Evolutionary conservation across 2,329 filamentous ascomycete species (phyloP), one percentile per base, ranked within the genome.

Genomic region (Diaporthe sp.): DNA sequence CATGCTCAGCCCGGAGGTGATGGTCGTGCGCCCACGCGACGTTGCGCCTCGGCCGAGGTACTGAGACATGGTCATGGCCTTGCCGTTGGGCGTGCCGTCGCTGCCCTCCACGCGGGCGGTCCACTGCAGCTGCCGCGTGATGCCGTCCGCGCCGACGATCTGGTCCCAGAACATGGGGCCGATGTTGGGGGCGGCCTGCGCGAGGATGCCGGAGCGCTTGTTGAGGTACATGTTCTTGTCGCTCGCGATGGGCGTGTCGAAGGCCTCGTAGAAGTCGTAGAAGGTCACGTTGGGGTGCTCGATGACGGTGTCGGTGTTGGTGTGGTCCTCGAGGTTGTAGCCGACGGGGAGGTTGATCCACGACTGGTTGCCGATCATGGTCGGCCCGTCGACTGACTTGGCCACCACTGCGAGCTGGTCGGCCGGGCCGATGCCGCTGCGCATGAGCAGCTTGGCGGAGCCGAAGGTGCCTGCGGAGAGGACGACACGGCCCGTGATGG

Each of bases 381-480:
- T 87, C 19, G 85, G 78, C 0, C 87, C 88, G 76, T 91, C 89
- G 1, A 81, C 81, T 1, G 88, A 89, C 69, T 80, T 82, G 64
- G 87, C 82, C 40, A 91, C 89, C 17, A 90, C 80, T 28, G 85
- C 80, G 33, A 92, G 85, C 79, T 94, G 85, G 85, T 90, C 87
- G 83, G 83, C 82, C 30, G 91, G 92, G 6, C 92, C 93, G 77
- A 93, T 94, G 77, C 93, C 86, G 66, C 90, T 92, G 79, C 92
- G 88, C 82, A 94, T 86, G 3, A 95, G 87, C 64, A 95, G 85
- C 82, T 93, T 93, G 19, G 92, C 86, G 2, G 91, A 91, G n/a
- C 92, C 92, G 76, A 95, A 93, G 1, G 92, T 85, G 64, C 93
- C 93, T 1, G 92, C 90, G 25, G 93, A 89, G 42, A 94, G 84